These are phyloP conservation scores for Neurospora sp. DNA, from an alignment of 495 filamentous ascomycete species.

Conservation along the genomic window DNA sequence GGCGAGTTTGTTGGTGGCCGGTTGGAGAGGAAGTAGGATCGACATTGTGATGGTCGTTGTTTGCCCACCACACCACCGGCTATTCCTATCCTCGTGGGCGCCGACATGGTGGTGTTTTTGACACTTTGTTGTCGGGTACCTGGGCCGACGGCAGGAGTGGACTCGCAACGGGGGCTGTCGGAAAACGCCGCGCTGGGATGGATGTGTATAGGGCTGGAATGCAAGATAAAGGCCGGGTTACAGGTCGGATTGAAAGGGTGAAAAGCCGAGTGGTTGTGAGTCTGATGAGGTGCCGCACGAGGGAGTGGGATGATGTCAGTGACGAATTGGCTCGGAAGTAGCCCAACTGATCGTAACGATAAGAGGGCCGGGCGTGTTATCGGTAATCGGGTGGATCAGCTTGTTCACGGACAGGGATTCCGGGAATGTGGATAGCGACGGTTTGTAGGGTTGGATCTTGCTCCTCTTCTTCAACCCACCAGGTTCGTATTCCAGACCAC, in stretches of 20 bases:
- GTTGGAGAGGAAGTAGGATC: not conserved
- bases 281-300: not conserved
- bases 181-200: not conserved
- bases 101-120: constrained; percentile 5
- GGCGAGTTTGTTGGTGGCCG: not conserved
- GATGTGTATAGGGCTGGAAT: not conserved
- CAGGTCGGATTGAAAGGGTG: not conserved
- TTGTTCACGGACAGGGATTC: not conserved
- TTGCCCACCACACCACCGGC: not conserved
- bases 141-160: not conserved
- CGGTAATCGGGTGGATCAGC: not conserved
- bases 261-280: not conserved
- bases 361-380: not conserved
- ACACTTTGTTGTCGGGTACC: not conserved
- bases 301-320: constrained; percentile 21
- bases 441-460: not conserved
- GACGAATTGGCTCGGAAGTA: not conserved
- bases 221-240: not conserved
- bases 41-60: not conserved
- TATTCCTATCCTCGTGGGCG: constrained; percentile 8
- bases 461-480: not conserved
- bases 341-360: not conserved
- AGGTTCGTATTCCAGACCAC: not conserved
- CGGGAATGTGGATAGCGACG: not conserved
- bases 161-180: not conserved